These are phyloP conservation scores for Cladosporium phlei DNA, from an alignment of 2,329 filamentous ascomycete species.

Conservation along the genomic window DNA sequence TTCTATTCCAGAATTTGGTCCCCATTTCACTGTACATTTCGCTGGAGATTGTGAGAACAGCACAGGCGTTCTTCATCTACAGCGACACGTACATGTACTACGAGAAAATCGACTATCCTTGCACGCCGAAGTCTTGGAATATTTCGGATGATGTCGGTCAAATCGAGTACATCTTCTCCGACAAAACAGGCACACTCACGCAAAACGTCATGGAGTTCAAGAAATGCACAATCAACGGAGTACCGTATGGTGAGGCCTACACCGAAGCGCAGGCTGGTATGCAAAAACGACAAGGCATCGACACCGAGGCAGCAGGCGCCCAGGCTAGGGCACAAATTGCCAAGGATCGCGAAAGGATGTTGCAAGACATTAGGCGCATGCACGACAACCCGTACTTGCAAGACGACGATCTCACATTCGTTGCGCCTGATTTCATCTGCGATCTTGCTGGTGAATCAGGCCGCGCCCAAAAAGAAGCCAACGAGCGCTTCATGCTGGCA, in stretches of 20 bases:
- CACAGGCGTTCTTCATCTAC: slow-evolving; percentile 96
- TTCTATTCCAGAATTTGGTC: slow-evolving; percentile 97
- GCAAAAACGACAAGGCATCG: slow-evolving; percentile 83
- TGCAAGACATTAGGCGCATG: slow-evolving; percentile 67
- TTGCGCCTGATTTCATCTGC: slow-evolving; percentile 81
- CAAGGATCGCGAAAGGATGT: slow-evolving; percentile 65
- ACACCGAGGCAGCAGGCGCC: slow-evolving; percentile 75
- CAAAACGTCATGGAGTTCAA: slow-evolving; percentile 99
- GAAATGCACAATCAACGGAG: slow-evolving; percentile 93
- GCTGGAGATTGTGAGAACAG: slow-evolving; percentile 86
- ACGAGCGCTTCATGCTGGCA: slow-evolving; percentile 88
- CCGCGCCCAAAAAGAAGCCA: slow-evolving; percentile 68
- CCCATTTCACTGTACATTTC: slow-evolving; percentile 98
- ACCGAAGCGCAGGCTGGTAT: slow-evolving; percentile 95
- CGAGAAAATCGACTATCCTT: slow-evolving; percentile 86
- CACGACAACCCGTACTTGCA: slow-evolving; percentile 88
- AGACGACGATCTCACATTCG: slow-evolving; percentile 85
- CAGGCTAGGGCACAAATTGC: slow-evolving; percentile 74
- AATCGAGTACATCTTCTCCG: slow-evolving; percentile 98
- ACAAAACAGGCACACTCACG: slow-evolving; percentile 85
- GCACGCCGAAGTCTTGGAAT: slow-evolving; percentile 97
- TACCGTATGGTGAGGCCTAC: slow-evolving; percentile 93
- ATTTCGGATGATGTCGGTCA: slow-evolving; percentile 97
- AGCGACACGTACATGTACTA: slow-evolving; percentile 97
- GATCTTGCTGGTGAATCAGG: slow-evolving; percentile 77